Conservation (phyloP, 1,284 basidiomycete species). For the Apiotrichum montevideense region DNA sequence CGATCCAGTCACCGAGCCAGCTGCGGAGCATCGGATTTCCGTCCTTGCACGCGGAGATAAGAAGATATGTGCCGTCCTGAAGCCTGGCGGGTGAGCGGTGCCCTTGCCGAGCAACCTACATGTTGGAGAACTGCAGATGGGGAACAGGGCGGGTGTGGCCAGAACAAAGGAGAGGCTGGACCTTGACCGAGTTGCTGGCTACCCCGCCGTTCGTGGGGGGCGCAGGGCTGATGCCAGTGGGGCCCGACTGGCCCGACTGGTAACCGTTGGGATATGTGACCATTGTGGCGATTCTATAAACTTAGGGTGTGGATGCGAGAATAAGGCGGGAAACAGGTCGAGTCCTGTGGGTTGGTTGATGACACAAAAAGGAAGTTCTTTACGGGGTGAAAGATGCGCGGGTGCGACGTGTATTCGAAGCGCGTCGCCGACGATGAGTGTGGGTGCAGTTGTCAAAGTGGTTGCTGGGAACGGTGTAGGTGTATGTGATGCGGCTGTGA, state of each 20-base stretch:
- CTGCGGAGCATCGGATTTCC: slow-evolving; percentile 93
- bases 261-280: slow-evolving; percentile 25
- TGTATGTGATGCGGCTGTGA: neutral
- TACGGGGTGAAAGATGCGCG: too few relatives aligned
- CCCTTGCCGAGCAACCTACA: slow-evolving; percentile 25
- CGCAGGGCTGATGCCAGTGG: neutral
- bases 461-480: too few relatives aligned
- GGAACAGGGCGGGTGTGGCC: slow-evolving; percentile 72
- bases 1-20: slow-evolving; percentile 98
- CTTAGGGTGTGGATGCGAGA: neutral
- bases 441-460: too few relatives aligned
- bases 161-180: slow-evolving; percentile 51
- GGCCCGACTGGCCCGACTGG: neutral
- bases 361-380: too few relatives aligned
- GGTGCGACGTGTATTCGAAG: too few relatives aligned
- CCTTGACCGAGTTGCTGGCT: slow-evolving; percentile 23
- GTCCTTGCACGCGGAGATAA: slow-evolving; percentile 94
- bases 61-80: slow-evolving; percentile 74
- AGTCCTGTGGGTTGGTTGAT: neutral
- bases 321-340: too few relatives aligned
- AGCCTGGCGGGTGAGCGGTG: slow-evolving; percentile 41
- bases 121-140: slow-evolving; percentile 79
- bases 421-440: too few relatives aligned
- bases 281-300: slow-evolving; percentile 6
- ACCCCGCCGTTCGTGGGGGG: slow-evolving; percentile 9